Evolutionary conservation across 768 basidiomycete species (phyloP).

Genomic region (Coprinopsis strossmayeri): DNA sequence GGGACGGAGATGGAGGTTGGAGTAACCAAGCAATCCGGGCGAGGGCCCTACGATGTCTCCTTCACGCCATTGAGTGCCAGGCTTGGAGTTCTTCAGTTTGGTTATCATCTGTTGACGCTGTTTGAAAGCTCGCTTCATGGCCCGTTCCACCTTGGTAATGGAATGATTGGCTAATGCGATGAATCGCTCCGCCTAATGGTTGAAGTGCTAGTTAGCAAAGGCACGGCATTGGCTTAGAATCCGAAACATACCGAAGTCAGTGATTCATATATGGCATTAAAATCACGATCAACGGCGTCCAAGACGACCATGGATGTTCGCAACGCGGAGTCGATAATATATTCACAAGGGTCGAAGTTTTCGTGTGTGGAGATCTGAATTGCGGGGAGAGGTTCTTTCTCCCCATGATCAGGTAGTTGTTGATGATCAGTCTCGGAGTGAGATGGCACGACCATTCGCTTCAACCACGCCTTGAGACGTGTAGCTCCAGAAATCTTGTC

Average conservation of each 20-base stretch:
- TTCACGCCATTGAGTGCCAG: slow-evolving; percentile 13
- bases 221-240: neutral
- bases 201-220: no score
- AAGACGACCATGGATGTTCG: slow-evolving; percentile 43
- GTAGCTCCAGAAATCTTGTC: slow-evolving; percentile 30
- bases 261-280: slow-evolving; percentile 47
- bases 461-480: slow-evolving; percentile 58
- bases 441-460: slow-evolving; percentile 42
- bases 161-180: slow-evolving; percentile 47
- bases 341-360: slow-evolving; percentile 22
- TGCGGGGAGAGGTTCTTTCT: neutral
- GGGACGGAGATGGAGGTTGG: slow-evolving; percentile 27
- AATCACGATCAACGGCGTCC: slow-evolving; percentile 47
- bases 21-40: slow-evolving; percentile 21
- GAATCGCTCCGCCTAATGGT: slow-evolving; percentile 46
- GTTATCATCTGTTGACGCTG: slow-evolving; percentile 43
- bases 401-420: neutral
- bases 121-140: slow-evolving; percentile 49
- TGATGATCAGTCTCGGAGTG: neutral
- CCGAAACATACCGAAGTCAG: slow-evolving; percentile 44
- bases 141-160: slow-evolving; percentile 50
- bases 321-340: slow-evolving; percentile 32
- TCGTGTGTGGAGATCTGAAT: slow-evolving; percentile 3
- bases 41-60: slow-evolving; percentile 20
- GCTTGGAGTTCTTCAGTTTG: slow-evolving; percentile 30